These are phyloP conservation scores for Hordeum vulgare DNA, from an alignment of 176 grass and related monocot genomes.

Conservation along the genomic window DNA sequence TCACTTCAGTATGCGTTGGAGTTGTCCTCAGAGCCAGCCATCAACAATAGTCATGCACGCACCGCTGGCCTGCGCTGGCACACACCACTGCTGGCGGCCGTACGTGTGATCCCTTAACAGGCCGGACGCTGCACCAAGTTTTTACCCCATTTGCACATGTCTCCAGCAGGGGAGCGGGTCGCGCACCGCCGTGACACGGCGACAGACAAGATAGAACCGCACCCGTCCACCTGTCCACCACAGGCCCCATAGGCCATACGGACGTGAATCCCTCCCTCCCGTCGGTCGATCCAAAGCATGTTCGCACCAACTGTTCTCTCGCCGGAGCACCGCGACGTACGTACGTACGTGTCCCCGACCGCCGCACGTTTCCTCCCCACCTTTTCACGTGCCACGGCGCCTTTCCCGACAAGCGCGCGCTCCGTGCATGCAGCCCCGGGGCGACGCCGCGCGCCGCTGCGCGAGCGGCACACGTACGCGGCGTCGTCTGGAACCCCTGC, in stretches of 20 bases:
- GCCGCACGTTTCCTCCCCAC: not conserved
- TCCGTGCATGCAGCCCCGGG: not conserved
- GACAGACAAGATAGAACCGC: not conserved
- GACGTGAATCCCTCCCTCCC: not conserved
- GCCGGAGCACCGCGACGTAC: not conserved
- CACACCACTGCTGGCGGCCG: not conserved
- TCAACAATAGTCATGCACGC: not conserved
- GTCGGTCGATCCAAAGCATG: not conserved
- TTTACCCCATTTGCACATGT: not conserved
- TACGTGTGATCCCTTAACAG: not conserved
- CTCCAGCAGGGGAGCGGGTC: conserved; percentile 1
- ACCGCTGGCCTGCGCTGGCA: not conserved
- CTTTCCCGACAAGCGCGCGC: not conserved
- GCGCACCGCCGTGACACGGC: not conserved
- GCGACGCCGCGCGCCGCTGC: not conserved
- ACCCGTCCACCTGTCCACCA: not conserved
- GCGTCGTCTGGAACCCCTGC: not conserved
- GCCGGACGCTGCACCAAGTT: not conserved
- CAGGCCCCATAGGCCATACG: not conserved
- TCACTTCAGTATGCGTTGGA: too few species aligned
- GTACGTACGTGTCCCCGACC: not conserved
- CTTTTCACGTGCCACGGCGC: not conserved
- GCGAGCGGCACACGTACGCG: not conserved
- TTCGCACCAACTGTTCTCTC: not conserved
- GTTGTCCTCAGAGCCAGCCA: too few species aligned